Conservation (phyloP, 2,329 filamentous ascomycete species). For the Fusarium incarnatum region DNA sequence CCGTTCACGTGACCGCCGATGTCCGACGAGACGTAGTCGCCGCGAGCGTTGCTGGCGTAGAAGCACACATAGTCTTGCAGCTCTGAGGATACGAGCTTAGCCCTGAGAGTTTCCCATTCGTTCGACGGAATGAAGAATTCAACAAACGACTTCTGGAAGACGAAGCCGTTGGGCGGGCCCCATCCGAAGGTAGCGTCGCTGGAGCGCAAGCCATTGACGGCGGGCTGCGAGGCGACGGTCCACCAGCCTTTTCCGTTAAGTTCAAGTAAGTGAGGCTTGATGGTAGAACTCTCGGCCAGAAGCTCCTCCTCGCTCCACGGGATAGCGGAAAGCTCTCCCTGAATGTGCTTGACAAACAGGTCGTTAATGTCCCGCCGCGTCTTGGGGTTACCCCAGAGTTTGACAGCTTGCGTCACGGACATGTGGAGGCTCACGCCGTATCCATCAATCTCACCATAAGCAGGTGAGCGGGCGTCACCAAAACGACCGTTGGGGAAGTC, state of each 20-base stretch:
- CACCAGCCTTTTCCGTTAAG: slow-evolving; percentile 90
- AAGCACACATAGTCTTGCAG: slow-evolving; percentile 79
- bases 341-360: slow-evolving; percentile 84
- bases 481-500: slow-evolving; percentile 97
- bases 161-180: slow-evolving; percentile 92
- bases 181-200: slow-evolving; percentile 87
- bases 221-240: slow-evolving; percentile 95
- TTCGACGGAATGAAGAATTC: slow-evolving; percentile 87
- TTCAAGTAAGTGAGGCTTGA: slow-evolving; percentile 77
- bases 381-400: slow-evolving; percentile 85
- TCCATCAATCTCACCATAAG: slow-evolving; percentile 97
- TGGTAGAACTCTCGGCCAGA: slow-evolving; percentile 84
- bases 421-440: slow-evolving; percentile 97
- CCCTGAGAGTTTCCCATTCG: slow-evolving; percentile 77
- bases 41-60: slow-evolving; percentile 83
- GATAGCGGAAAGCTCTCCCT: slow-evolving; percentile 81
- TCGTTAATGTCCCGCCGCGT: slow-evolving; percentile 77
- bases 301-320: slow-evolving; percentile 95
- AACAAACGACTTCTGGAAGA: slow-evolving; percentile 98
- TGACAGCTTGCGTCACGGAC: slow-evolving; percentile 82
- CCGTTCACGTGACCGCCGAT: slow-evolving; percentile 52
- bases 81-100: slow-evolving; percentile 69
- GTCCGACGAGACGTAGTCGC: slow-evolving; percentile 82
- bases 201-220: slow-evolving; percentile 86
- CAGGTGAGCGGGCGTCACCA: slow-evolving; percentile 91